Percentiles rank a stretch among this genome's conserved stretches.
Conservation (phyloP, 495 filamentous ascomycete species). For the Hyaloscypha variabilis region DNA sequence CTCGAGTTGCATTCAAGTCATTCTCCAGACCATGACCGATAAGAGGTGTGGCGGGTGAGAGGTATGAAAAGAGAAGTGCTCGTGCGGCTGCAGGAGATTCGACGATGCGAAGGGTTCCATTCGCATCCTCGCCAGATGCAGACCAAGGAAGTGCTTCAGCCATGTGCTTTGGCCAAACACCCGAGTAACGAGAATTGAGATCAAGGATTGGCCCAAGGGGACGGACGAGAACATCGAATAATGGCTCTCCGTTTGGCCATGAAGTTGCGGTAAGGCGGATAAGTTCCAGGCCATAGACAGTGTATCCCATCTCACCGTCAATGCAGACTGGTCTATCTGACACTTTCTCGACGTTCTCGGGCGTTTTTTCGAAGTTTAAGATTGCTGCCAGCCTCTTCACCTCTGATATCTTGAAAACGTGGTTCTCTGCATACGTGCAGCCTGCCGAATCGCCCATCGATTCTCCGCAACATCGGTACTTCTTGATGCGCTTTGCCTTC, state of each 20-base stretch:
- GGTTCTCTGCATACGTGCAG: slow-evolving; percentile 67
- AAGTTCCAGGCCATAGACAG: slow-evolving; percentile 80
- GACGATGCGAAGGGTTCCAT: slow-evolving; percentile 62
- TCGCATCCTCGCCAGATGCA: slow-evolving; percentile 19
- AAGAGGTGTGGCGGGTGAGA: slow-evolving; percentile 75
- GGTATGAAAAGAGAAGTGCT: slow-evolving; percentile 66
- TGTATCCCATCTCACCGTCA: slow-evolving; percentile 99
- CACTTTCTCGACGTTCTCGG: slow-evolving; percentile 52
- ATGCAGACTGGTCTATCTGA: slow-evolving; percentile 65
- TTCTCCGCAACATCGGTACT: slow-evolving; percentile 79
- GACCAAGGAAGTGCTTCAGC: slow-evolving; percentile 66
- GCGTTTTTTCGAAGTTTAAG: slow-evolving; percentile 79
- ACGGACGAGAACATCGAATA: slow-evolving; percentile 84
- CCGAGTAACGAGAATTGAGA: slow-evolving; percentile 87
- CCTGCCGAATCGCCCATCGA: slow-evolving; percentile 68
- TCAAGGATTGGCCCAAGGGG: slow-evolving; percentile 86
- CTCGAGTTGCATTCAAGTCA: slow-evolving; percentile 79
- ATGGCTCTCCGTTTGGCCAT: slow-evolving; percentile 75
- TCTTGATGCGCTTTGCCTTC: slow-evolving; percentile 55
- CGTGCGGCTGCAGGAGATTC: slow-evolving; percentile 72
- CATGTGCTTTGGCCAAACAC: slow-evolving; percentile 75
- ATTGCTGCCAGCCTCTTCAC: slow-evolving; percentile 74
- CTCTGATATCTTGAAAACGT: slow-evolving; percentile 88
- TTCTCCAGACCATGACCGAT: slow-evolving; percentile 96
- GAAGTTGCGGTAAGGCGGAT: slow-evolving; percentile 84